Conservation (phyloP, 2,329 filamentous ascomycete species). For the Xylaria sp. region DNA sequence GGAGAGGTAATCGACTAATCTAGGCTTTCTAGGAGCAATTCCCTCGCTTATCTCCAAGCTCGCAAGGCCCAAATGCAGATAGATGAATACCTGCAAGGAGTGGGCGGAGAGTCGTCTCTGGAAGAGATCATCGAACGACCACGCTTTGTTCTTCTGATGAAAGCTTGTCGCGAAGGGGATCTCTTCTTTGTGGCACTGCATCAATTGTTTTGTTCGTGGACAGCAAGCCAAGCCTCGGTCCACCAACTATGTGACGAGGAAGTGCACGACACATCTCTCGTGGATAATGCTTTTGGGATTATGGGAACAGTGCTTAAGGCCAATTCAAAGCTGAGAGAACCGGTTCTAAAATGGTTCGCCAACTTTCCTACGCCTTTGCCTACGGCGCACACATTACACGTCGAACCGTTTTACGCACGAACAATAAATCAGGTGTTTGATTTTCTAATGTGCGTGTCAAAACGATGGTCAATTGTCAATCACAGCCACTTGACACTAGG, state of each 20-base stretch:
- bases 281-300: conserved; percentile 52
- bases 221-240: conserved; percentile 51
- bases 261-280: conserved; percentile 34
- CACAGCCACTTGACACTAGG: conserved; percentile 52
- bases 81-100: conserved; percentile 22
- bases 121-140: conserved; percentile 55
- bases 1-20: conserved; percentile 3
- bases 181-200: conserved; percentile 73
- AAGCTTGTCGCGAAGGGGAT: conserved; percentile 68
- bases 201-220: conserved; percentile 72
- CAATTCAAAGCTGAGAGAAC: conserved; percentile 50
- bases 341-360: conserved; percentile 51
- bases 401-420: conserved; percentile 37
- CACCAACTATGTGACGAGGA: conserved; percentile 52
- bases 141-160: conserved; percentile 64
- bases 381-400: conserved; percentile 27
- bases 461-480: conserved; percentile 54
- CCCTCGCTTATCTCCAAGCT: conserved; percentile 38
- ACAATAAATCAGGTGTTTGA: conserved; percentile 53
- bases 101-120: conserved; percentile 39
- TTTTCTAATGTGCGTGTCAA: conserved; percentile 58
- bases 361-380: conserved; percentile 51
- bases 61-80: conserved; percentile 34
- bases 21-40: conserved; percentile 35
- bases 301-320: conserved; percentile 53